A percentile compares a stretch with the other conserved stretches of the same genome.
Conservation (phyloP, 2,329 filamentous ascomycete species). For the Pestalotiopsis sp. region DNA sequence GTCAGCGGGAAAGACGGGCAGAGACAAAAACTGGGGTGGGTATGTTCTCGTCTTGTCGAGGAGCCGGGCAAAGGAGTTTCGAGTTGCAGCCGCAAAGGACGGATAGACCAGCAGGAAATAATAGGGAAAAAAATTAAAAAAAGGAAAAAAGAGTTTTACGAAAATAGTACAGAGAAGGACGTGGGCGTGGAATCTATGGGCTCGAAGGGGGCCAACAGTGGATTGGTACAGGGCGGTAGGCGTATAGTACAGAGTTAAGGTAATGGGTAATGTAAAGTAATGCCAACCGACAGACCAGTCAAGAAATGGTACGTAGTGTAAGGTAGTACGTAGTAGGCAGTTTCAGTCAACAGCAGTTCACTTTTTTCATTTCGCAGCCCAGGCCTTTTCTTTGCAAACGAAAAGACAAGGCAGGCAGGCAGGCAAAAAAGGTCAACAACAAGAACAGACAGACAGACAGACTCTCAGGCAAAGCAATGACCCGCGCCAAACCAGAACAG, state of each 20-base stretch:
- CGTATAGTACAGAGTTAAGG: neutral
- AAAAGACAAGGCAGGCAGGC: neutral
- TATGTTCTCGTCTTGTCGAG: neutral
- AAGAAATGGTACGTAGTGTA: neutral
- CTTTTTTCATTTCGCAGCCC: neutral
- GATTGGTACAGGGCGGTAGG: neutral
- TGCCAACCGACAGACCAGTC: neutral
- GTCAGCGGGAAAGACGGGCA: neutral
- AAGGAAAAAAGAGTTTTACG: slow-evolving; percentile 1
- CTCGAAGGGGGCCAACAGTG: neutral
- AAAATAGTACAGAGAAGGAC: slow-evolving; percentile 9
- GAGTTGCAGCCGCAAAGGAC: neutral
- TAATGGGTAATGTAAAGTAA: neutral
- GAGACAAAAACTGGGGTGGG: neutral
- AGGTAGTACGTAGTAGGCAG: neutral
- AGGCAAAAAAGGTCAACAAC: neutral
- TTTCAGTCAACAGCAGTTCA: neutral
- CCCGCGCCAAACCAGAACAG: neutral
- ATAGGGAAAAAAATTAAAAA: neutral
- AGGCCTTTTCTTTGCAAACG: neutral
- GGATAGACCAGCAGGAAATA: neutral
- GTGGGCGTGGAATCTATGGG: neutral
- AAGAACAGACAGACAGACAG: neutral
- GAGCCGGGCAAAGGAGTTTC: neutral
- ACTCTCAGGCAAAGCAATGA: neutral